A percentile compares a stretch with the other conserved stretches of the same genome.
Conservation (phyloP, 257 asterid genomes). For the Datura wrightii region DNA sequence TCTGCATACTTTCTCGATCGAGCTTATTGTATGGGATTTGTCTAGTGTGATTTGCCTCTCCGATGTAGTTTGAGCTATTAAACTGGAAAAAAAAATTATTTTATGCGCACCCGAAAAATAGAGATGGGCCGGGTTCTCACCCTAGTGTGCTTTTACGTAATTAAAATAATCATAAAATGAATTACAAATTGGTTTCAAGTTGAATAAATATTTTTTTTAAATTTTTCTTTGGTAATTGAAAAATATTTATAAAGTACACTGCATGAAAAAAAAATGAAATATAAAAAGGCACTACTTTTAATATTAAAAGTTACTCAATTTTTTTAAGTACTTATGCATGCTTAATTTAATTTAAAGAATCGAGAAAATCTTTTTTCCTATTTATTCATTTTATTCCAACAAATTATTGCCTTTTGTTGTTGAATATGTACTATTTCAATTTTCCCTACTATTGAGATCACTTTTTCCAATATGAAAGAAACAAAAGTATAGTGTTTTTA, state of each 20-base stretch:
- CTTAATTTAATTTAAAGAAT: constrained; percentile 10
- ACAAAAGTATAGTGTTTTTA: background rate
- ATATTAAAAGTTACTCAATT: background rate
- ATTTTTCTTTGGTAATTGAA: background rate
- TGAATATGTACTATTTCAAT: background rate
- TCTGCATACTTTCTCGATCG: no score
- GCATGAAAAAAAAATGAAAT: background rate
- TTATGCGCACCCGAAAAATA: no score
- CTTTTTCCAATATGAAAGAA: background rate
- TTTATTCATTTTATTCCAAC: constrained; percentile 2
- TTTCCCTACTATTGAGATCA: background rate
- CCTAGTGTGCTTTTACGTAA: no score
- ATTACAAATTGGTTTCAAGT: background rate
- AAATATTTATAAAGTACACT: background rate
- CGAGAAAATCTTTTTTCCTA: constrained; percentile 14
- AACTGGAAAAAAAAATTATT: no score
- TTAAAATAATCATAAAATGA: background rate
- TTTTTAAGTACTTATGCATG: background rate
- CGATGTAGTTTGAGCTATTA: no score
- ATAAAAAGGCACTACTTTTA: constrained; percentile 17
- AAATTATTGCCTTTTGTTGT: constrained; percentile 3
- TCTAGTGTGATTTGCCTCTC: no score
- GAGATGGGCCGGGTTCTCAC: no score
- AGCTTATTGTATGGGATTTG: no score
- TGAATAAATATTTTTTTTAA: background rate